Conservation (phyloP, 2,329 filamentous ascomycete species). For the Claviceps quebecensis region DNA sequence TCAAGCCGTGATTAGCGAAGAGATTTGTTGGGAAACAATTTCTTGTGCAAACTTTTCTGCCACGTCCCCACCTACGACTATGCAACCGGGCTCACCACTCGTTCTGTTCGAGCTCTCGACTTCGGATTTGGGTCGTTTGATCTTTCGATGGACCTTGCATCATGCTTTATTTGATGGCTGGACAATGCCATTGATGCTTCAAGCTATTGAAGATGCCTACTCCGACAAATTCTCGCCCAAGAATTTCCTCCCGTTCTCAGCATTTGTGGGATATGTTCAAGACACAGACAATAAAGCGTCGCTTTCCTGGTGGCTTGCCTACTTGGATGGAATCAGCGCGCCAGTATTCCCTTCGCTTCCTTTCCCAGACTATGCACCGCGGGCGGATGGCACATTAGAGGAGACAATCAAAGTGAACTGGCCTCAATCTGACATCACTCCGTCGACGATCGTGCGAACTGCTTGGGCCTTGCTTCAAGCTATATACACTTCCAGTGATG, state of each 20-base stretch:
- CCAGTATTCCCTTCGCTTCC: conserved; percentile 24
- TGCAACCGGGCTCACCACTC: conserved; percentile 26
- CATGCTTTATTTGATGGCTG: conserved; percentile 36
- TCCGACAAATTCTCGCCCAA: background rate
- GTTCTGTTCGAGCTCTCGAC: conserved; percentile 21
- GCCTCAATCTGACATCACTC: too few species aligned
- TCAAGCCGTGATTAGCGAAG: conserved; percentile 26
- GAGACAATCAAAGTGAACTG: too few species aligned
- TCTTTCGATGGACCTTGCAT: conserved; percentile 25
- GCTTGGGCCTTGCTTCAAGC: too few species aligned
- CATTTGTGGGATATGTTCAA: conserved; percentile 6
- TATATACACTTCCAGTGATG: too few species aligned
- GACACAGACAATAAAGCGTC: background rate
- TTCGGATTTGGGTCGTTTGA: conserved; percentile 20
- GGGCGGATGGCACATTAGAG: conserved; percentile 25
- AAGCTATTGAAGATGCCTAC: conserved; percentile 15
- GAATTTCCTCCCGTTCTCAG: conserved; percentile 18
- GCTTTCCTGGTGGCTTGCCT: background rate
- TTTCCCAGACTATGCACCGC: conserved; percentile 26
- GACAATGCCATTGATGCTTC: conserved; percentile 29
- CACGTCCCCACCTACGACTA: conserved; percentile 5
- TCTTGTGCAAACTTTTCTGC: background rate
- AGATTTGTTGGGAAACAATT: conserved; percentile 17
- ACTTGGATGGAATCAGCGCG: background rate
- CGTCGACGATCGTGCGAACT: too few species aligned